Conservation (phyloP, 352 stramenopile species). For the Phytophthora megakarya region DNA sequence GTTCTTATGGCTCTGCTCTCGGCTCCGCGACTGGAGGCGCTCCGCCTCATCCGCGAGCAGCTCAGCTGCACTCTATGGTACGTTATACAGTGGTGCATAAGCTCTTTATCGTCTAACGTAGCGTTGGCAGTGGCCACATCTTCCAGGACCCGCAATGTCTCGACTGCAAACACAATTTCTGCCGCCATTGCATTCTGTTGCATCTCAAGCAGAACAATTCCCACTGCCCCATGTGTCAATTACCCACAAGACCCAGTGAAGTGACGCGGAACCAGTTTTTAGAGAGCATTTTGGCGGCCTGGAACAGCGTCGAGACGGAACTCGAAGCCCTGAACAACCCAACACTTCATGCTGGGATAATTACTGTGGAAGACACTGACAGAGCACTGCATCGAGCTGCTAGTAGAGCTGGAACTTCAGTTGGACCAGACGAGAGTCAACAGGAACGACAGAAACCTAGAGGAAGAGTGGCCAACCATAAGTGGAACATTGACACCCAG, state of each 20-base stretch:
- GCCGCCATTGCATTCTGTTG: conserved; percentile 69
- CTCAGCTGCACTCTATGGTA: conserved; percentile 81
- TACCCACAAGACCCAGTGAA: conserved; percentile 78
- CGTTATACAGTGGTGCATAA: conserved; percentile 4
- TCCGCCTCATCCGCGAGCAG: conserved; percentile 83
- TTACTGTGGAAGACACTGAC: conserved; percentile 44
- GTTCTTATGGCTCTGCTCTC: conserved; percentile 78
- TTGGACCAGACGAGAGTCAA: not conserved
- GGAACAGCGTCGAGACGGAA: conserved; percentile 74
- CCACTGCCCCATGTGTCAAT: conserved; percentile 68
- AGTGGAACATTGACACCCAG: conserved; percentile 77
- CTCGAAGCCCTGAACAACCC: conserved; percentile 49
- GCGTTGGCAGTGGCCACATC: conserved; percentile 58
- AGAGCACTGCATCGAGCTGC: conserved; percentile 35
- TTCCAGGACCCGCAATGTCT: conserved; percentile 88
- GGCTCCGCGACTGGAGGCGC: conserved; percentile 48
- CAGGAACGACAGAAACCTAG: conserved; percentile 27
- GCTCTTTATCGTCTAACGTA: conserved; percentile 1
- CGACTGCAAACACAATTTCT: conserved; percentile 91
- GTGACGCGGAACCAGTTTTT: conserved; percentile 88
- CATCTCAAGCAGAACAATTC: conserved; percentile 65
- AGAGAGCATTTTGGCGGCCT: conserved; percentile 79
- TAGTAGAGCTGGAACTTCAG: not conserved
- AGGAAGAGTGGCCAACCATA: conserved; percentile 57
- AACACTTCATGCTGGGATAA: conserved; percentile 33